A percentile compares a stretch with the other conserved stretches of the same genome.
Conservation (phyloP, 495 filamentous ascomycete genomes). For the Entonaema liquescens region DNA sequence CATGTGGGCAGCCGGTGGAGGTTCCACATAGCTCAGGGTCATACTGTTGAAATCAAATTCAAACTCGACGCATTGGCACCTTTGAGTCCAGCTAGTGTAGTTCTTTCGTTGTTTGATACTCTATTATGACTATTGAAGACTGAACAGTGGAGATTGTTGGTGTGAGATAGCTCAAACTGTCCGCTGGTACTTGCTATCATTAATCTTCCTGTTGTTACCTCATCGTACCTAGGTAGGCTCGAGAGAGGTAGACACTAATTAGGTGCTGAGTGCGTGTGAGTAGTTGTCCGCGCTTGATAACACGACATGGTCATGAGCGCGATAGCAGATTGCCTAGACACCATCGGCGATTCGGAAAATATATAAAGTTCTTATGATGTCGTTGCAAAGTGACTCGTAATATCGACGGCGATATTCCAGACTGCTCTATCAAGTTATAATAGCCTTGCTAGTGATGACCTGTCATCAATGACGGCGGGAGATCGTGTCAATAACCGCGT, state of each 20-base stretch:
- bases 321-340: not conserved
- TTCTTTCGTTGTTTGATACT: not conserved
- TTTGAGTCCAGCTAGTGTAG: not conserved
- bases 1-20: slow-evolving; percentile 28
- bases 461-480: slow-evolving; percentile 14
- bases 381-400: slow-evolving; percentile 8
- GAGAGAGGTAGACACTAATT: not conserved
- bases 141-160: too few species aligned
- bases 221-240: not conserved
- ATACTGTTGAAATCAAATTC: not conserved
- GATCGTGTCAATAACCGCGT: slow-evolving; percentile 9
- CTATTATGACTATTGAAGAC: too few species aligned
- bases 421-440: not conserved
- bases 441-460: not conserved
- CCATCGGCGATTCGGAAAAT: not conserved
- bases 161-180: too few species aligned
- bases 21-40: slow-evolving; percentile 5
- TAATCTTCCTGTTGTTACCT: too few species aligned
- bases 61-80: too few species aligned
- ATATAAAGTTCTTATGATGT: not conserved
- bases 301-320: not conserved
- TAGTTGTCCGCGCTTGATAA: not conserved
- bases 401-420: slow-evolving; percentile 1
- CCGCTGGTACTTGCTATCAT: too few species aligned
- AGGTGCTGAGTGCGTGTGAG: too few species aligned